phyloP scores from a whole-genome alignment of 345 rosid genomes.

The Ceriops tagal region DNA sequence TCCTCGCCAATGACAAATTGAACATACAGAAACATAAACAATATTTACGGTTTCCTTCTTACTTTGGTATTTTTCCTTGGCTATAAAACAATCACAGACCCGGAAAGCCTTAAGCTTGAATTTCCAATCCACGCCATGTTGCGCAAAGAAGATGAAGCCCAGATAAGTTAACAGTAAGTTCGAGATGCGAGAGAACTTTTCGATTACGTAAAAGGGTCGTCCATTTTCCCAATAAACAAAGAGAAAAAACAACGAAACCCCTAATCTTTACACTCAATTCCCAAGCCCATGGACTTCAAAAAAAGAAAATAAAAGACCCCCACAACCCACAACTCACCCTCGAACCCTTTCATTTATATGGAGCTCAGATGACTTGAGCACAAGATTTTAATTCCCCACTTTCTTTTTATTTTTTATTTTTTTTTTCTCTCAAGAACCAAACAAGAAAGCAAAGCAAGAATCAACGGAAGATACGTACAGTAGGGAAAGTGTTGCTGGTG shows the following conservation, averaged over 20 bases:
- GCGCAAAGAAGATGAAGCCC: no score
- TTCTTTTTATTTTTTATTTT: no score
- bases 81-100: background rate
- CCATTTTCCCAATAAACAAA: conserved; percentile 16
- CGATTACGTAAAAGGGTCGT: background rate
- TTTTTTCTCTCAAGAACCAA: conserved; percentile 12
- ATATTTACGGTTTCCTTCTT: background rate
- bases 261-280: background rate
- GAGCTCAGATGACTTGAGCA: conserved; percentile 1
- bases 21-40: background rate
- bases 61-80: background rate
- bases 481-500: conserved; percentile 75
- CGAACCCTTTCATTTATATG: background rate
- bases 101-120: background rate
- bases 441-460: conserved; percentile 1
- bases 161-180: background rate
- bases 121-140: no score
- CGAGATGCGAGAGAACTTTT: background rate
- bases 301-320: background rate
- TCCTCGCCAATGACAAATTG: background rate
- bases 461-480: conserved; percentile 28
- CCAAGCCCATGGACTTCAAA: background rate
- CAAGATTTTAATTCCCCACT: background rate
- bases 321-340: background rate
- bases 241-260: background rate